Base-by-base conservation (phyloP, 2,329 filamentous ascomycete species). In the Ascochyta viciae-villosae region DNA sequence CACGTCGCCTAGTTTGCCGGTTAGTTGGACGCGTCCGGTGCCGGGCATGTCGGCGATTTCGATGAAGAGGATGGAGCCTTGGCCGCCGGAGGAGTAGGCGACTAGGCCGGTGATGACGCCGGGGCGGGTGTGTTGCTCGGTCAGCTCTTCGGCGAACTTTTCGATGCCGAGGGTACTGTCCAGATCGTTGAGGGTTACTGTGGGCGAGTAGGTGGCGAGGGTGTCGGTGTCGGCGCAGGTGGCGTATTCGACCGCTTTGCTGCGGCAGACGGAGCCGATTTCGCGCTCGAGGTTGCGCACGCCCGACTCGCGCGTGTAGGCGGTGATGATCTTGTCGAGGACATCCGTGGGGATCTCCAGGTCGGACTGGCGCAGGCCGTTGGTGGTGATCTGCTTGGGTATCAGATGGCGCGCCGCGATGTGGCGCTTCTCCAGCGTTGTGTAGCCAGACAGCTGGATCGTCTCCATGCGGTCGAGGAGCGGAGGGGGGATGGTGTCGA, bases 11-110 rank as follows among this genome's bases (percentile, higher is more conserved):
- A 99, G 87, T 75, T 96, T 98, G 59, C 95, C 95, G 1, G 95
- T 99, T 24, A 99, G 87, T 78, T 98, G 95, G 33, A 99, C 92
- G 49, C 89, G 88, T 31, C 95, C 95, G 53, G 86, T 89, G 39
- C 95, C 95, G 0, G 95, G 95, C 92, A 98, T 98, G 72, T 96
- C 93, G 10, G 94, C 92, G 40, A 97, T 92, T 78, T 99, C 95
- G 67, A 99, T 99, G 81, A 99, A 99, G 52, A 99, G 84, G 69
- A 99, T 99, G 72, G 90, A 93, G 60, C 95, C 95, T 74, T 97
- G 94, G 43, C 92, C 92, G 45, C 95, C 94, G 4, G 89, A 90
- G 70, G 89, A 92, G 80, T 97, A 99, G 8, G 95, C 95, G 15
- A 99, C 95, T 29, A 99, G 87, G 13, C 95, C 95, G 0, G 95